These are phyloP conservation scores for Alternaria sp. DNA, from an alignment of 2,329 filamentous ascomycete species.

Conservation along the genomic window DNA sequence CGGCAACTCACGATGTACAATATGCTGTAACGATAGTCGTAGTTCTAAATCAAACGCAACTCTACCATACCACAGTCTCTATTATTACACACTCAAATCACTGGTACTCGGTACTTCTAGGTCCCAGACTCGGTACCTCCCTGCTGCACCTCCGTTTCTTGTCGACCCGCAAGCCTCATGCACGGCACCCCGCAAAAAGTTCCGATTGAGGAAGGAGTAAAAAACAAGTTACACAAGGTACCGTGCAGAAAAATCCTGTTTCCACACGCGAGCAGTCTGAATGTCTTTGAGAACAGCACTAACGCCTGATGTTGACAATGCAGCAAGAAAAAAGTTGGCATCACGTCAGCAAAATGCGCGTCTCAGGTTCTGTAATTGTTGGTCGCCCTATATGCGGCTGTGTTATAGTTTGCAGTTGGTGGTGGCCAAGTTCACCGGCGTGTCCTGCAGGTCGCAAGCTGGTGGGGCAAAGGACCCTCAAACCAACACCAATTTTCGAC, in stretches of 20 bases:
- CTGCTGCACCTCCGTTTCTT: neutral
- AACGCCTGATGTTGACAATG: neutral
- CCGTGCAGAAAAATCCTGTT: neutral
- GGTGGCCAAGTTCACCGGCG: neutral
- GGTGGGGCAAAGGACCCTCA: neutral
- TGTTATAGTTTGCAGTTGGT: neutral
- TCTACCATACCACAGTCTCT: neutral
- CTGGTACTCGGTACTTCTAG: neutral
- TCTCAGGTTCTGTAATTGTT: neutral
- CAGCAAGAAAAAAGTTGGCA: neutral
- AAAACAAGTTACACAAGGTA: neutral
- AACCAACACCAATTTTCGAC: neutral
- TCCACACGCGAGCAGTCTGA: neutral
- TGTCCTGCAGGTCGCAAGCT: neutral
- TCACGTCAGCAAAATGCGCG: neutral
- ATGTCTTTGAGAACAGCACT: neutral
- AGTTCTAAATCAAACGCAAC: neutral
- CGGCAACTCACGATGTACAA: neutral
- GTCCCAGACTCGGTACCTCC: neutral
- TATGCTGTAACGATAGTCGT: neutral
- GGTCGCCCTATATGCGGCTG: neutral
- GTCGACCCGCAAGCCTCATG: neutral
- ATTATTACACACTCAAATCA: neutral
- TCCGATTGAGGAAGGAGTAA: neutral
- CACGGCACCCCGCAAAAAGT: neutral